phyloP scores from a whole-genome alignment of 2,329 filamentous ascomycete genomes.

The Tympanopsis confertula region DNA sequence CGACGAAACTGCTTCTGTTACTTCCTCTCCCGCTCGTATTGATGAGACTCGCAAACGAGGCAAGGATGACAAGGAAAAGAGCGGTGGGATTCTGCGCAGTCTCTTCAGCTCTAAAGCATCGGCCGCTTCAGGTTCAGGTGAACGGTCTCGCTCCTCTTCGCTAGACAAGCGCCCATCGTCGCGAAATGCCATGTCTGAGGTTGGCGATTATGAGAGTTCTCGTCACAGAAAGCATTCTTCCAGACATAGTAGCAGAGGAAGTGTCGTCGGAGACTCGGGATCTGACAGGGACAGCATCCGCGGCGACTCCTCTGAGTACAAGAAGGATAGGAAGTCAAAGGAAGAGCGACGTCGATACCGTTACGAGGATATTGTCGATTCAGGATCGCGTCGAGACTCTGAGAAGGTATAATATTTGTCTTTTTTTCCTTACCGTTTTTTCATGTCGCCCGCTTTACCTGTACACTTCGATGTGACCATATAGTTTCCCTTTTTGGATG shows the following conservation, averaged over 20 bases:
- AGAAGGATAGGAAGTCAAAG: not conserved
- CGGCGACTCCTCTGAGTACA: not conserved
- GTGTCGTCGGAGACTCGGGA: not conserved
- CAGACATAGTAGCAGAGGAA: not conserved
- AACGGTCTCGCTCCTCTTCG: too few relatives aligned
- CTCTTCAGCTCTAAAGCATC: not conserved
- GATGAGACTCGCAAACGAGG: not conserved
- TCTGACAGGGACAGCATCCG: not conserved
- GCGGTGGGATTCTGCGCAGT: not conserved
- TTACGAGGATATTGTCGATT: not conserved
- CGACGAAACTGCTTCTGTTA: not conserved
- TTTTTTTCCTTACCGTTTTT: not conserved
- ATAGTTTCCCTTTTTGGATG: too few relatives aligned
- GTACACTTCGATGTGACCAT: too few relatives aligned
- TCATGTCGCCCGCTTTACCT: too few relatives aligned
- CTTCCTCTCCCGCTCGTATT: not conserved
- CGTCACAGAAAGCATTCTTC: not conserved
- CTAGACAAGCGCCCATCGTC: too few relatives aligned
- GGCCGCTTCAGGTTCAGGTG: too few relatives aligned
- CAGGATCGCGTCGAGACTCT: not conserved
- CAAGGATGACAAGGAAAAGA: not conserved
- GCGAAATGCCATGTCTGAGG: not conserved
- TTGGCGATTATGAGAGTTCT: not conserved
- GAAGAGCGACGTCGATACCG: not conserved
- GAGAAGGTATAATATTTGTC: slow-evolving; percentile 1